Conservation (phyloP, 441 rosid genomes). For the Pelargonium myrrhifolium region DNA sequence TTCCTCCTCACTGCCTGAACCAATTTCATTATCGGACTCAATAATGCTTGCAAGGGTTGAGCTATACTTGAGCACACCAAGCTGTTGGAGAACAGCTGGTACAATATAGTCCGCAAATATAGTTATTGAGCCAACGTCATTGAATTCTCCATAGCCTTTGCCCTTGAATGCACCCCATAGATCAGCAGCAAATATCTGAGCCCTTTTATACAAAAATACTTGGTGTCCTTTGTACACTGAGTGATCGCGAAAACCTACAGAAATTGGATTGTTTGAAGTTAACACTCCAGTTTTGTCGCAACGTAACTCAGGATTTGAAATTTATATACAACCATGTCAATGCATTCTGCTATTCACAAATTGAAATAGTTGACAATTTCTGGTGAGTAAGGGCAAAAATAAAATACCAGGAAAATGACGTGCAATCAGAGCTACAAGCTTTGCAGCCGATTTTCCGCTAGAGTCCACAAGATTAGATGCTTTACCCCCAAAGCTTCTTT, state of each 20-base stretch:
- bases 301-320: background rate
- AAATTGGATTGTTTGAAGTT: slow-evolving; percentile 8
- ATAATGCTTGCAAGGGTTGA: slow-evolving; percentile 41
- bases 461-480: slow-evolving; percentile 63
- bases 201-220: slow-evolving; percentile 68
- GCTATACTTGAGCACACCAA: slow-evolving; percentile 63
- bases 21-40: slow-evolving; percentile 39
- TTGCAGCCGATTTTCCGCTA: slow-evolving; percentile 60
- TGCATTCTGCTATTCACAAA: background rate
- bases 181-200: slow-evolving; percentile 76
- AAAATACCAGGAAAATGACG: slow-evolving; percentile 56
- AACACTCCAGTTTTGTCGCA: slow-evolving; percentile 7
- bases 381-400: background rate
- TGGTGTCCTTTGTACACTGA: slow-evolving; percentile 69
- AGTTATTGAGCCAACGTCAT: slow-evolving; percentile 53
- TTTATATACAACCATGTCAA: background rate
- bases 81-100: slow-evolving; percentile 66
- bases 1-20: slow-evolving; percentile 71
- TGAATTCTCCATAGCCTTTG: slow-evolving; percentile 57
- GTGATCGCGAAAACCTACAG: slow-evolving; percentile 63
- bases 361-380: background rate
- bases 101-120: slow-evolving; percentile 78
- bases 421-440: slow-evolving; percentile 60
- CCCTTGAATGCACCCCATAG: slow-evolving; percentile 81
- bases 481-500: slow-evolving; percentile 57